Base-by-base conservation (phyloP, 106 monocot species). In the Acorus calamus region DNA sequence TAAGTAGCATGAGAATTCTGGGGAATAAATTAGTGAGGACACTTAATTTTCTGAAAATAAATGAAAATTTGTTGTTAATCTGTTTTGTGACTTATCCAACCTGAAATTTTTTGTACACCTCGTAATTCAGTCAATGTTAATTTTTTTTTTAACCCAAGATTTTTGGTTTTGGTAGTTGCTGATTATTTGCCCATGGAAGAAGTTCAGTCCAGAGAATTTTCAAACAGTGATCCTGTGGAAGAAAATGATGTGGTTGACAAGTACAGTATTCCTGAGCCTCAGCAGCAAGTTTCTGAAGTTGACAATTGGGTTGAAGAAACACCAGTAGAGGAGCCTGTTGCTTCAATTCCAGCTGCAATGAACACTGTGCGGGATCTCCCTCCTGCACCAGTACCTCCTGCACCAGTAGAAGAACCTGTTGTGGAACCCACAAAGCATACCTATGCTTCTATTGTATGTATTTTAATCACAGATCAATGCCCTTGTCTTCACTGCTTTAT, bases 381-480 rank as follows among this genome's bases (percentile, higher is more conserved):
- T 50, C 64, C 59, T 59, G 28, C 28, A 28, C 28, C 28, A 28
- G 28, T 28, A 28, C 28, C 28, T 28, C 28, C 28, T 28, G 57
- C 51, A 46, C 48, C 54, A 54, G 70, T 67, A 47, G 79, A 86
- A 13, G 82, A 79, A 62, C 57, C 66, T 52, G 59, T 71, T 28
- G 67, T 50, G 46, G 87, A 84, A 54, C 79, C 79, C 14, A 61
- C 64, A 6, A 92, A 88, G 75, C 87, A 84, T n/a, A 87, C 87
- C 44, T 92, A 92, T 76, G 92, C 92, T 11, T 87, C 92, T 42
- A 81, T 87, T 61, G 92, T 92, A 75, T 73, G 68, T 70, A 14
- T 42, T 7, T 46, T 28, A 28, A 1, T 28, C 28, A 28, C 28
- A 28, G 28, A 28, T 1, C 28, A 28, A 28, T 28, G 28, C 28